These are phyloP conservation scores for Capsella rubella DNA, from an alignment of 441 rosid species.

Conservation along the genomic window DNA sequence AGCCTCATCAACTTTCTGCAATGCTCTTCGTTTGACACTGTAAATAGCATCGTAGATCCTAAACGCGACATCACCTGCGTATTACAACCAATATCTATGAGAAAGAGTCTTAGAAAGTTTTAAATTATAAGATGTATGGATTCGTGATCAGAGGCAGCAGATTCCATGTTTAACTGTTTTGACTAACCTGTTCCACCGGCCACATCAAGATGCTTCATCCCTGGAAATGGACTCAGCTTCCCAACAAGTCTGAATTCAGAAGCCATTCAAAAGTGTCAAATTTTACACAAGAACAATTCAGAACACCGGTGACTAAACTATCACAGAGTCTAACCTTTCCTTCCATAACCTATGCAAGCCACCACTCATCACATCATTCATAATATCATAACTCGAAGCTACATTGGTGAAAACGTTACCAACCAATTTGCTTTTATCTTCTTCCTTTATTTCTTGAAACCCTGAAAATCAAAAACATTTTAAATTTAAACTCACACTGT, in stretches of 20 bases:
- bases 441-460: slow-evolving; percentile 84
- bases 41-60: slow-evolving; percentile 67
- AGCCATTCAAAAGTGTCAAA: slow-evolving; percentile 16
- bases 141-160: neutral
- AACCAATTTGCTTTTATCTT: slow-evolving; percentile 85
- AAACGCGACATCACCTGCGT: slow-evolving; percentile 94
- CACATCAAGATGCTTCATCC: slow-evolving; percentile 98
- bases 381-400: slow-evolving; percentile 92
- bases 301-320: neutral
- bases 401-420: slow-evolving; percentile 85
- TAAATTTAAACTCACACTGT: slow-evolving; percentile 6
- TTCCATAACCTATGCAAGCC: slow-evolving; percentile 97
- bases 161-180: neutral
- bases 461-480: slow-evolving; percentile 53
- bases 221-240: slow-evolving; percentile 82
- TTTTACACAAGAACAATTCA: slow-evolving; percentile 5
- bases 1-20: slow-evolving; percentile 62
- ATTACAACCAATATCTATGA: slow-evolving; percentile 28
- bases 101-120: neutral
- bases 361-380: slow-evolving; percentile 97
- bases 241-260: slow-evolving; percentile 74
- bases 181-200: slow-evolving; percentile 93
- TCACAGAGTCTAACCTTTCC: slow-evolving; percentile 66
- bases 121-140: neutral
- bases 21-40: slow-evolving; percentile 63